phyloP scores from a whole-genome alignment of 257 asterid genomes.

The Nicotiana tomentosiformis region DNA sequence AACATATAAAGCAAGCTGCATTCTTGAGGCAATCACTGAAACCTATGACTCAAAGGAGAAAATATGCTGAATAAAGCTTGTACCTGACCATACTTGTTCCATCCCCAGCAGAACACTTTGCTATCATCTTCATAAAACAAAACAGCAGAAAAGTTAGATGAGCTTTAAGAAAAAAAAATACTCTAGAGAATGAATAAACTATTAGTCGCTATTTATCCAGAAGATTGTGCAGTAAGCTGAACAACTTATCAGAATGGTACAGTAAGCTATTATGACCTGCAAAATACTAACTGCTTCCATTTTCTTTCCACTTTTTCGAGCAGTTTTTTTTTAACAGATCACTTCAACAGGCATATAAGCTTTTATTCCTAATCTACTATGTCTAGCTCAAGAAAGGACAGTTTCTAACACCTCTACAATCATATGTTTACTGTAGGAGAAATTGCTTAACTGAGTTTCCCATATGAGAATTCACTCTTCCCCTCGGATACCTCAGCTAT shows the following conservation, averaged over 20 bases:
- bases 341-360: background rate
- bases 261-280: background rate
- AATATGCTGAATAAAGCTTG: background rate
- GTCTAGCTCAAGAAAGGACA: background rate
- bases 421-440: background rate
- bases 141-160: constrained; percentile 10
- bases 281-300: background rate
- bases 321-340: background rate
- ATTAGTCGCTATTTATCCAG: background rate
- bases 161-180: background rate
- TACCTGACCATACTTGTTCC: constrained; percentile 99
- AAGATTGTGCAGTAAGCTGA: background rate
- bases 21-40: too few species aligned
- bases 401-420: background rate
- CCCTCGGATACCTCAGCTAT: background rate
- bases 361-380: background rate
- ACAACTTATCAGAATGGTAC: background rate
- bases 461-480: background rate
- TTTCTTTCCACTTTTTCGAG: background rate
- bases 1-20: background rate
- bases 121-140: constrained; percentile 54
- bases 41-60: background rate
- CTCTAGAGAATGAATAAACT: background rate
- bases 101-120: constrained; percentile 91
- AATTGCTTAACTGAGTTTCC: background rate